A percentile compares a stretch with the other conserved stretches of the same genome.
Conservation (phyloP, 31 red algal species). For the Odonthalia washingtoniensis region DNA sequence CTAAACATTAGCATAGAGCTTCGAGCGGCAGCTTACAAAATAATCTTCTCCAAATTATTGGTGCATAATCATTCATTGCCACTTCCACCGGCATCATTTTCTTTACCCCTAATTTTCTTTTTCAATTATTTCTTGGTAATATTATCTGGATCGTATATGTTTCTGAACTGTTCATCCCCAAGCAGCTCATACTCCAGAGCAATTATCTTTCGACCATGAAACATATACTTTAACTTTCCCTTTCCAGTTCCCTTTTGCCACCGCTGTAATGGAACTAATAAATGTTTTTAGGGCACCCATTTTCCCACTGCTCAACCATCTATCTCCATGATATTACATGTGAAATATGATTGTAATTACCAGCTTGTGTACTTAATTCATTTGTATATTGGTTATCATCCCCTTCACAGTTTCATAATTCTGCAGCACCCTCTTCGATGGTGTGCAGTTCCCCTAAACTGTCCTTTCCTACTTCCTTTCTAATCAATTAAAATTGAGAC, state of each 20-base stretch:
- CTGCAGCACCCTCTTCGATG: neutral
- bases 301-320: neutral
- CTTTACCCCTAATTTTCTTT: neutral
- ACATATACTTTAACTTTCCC: neutral
- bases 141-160: neutral
- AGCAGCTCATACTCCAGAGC: neutral
- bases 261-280: neutral
- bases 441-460: neutral
- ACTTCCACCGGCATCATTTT: too few relatives aligned
- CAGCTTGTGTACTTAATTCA: neutral
- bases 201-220: conserved; percentile 4
- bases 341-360: neutral
- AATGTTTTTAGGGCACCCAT: neutral
- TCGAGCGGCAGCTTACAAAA: too few relatives aligned
- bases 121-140: neutral
- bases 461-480: neutral
- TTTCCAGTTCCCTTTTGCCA: neutral
- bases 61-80: too few relatives aligned
- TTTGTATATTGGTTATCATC: neutral
- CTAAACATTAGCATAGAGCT: too few relatives aligned
- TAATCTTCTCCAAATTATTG: too few relatives aligned
- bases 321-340: neutral
- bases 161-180: neutral
- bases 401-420: too few relatives aligned
- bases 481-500: neutral